Evolutionary conservation across 2,329 filamentous ascomycete genomes (phyloP).

Genomic region (Penicillium verrucosum): DNA sequence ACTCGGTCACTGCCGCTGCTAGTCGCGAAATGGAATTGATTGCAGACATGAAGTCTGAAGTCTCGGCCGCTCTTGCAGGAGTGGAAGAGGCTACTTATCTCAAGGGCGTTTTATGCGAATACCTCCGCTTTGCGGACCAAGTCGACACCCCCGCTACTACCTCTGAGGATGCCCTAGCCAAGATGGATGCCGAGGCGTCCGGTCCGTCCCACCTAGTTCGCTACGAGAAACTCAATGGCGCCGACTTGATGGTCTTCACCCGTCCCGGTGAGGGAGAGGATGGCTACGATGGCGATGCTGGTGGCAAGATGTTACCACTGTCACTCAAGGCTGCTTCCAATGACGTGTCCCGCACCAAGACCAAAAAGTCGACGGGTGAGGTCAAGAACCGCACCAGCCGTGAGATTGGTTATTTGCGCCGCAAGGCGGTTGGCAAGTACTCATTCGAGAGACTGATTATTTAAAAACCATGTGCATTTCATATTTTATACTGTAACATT

Average conservation of each 20-base stretch:
- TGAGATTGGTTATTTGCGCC: conserved; percentile 73
- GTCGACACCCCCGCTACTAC: conserved; percentile 19
- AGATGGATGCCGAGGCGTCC: conserved; percentile 9
- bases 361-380: conserved; percentile 65
- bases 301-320: conserved; percentile 61
- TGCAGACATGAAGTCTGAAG: conserved; percentile 48
- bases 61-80: conserved; percentile 47
- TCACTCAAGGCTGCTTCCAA: conserved; percentile 62
- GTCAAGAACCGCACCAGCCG: conserved; percentile 65
- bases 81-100: conserved; percentile 49
- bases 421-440: conserved; percentile 77
- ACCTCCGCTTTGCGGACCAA: conserved; percentile 41
- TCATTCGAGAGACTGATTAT: conserved; percentile 74
- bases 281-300: conserved; percentile 30
- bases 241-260: conserved; percentile 35
- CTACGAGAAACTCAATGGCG: conserved; percentile 40
- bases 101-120: conserved; percentile 47
- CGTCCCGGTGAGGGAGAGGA: conserved; percentile 28
- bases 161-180: conserved; percentile 6
- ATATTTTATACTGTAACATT: conserved; percentile 22
- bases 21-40: conserved; percentile 45
- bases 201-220: conserved; percentile 29
- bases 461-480: conserved; percentile 41
- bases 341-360: conserved; percentile 45
- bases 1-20: conserved; percentile 19